phyloP scores from a whole-genome alignment of 768 basidiomycete species.

The Leccinum boreale region DNA sequence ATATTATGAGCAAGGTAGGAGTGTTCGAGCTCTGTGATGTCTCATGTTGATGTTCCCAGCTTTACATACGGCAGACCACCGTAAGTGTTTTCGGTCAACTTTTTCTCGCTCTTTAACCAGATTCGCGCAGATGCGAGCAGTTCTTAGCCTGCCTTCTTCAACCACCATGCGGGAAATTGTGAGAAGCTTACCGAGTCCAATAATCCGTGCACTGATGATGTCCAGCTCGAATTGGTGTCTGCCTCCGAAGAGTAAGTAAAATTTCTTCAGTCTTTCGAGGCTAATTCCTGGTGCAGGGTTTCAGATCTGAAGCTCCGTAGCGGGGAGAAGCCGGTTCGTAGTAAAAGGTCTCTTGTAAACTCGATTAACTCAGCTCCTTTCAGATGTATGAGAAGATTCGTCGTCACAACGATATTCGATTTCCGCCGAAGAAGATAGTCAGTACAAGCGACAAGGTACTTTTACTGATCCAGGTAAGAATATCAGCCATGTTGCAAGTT shows the following conservation, averaged over 20 bases:
- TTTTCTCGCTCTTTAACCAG: not conserved
- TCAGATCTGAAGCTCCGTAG: constrained; percentile 63
- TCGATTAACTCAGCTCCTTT: not conserved
- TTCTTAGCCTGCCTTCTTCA: constrained; percentile 55
- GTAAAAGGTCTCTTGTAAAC: not conserved
- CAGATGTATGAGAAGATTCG: constrained; percentile 66
- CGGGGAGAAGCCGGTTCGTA: constrained; percentile 68
- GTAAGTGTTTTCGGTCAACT: constrained; percentile 33
- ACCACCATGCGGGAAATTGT: constrained; percentile 68
- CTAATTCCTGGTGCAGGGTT: constrained; percentile 44
- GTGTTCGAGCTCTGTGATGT: not conserved
- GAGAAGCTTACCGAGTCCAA: constrained; percentile 19
- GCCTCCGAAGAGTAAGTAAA: constrained; percentile 60
- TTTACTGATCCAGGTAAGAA: constrained; percentile 68
- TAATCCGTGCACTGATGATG: constrained; percentile 2
- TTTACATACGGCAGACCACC: constrained; percentile 71
- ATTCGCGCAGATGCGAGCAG: constrained; percentile 56
- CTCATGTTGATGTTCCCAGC: constrained; percentile 39
- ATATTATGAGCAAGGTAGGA: constrained; percentile 82
- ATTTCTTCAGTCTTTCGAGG: not conserved
- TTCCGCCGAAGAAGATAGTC: constrained; percentile 65
- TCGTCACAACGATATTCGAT: constrained; percentile 76
- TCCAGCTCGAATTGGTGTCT: constrained; percentile 63
- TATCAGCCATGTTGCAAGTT: not conserved
- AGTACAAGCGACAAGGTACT: constrained; percentile 76